phyloP scores from a whole-genome alignment of 805 yeast species.

The Cyberlindnera maritima region DNA sequence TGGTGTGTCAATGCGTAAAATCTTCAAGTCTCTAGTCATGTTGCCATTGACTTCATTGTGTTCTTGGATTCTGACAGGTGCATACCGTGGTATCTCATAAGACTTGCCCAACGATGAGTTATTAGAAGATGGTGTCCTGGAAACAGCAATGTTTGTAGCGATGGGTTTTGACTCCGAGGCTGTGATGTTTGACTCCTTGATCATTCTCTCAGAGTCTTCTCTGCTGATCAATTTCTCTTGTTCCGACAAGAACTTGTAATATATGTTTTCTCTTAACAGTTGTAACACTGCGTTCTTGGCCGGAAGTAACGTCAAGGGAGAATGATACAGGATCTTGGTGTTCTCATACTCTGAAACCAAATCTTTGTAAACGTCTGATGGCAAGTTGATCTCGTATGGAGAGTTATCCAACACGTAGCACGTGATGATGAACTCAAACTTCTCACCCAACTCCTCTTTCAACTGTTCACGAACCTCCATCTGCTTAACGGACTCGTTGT shows the following conservation, averaged over 20 bases:
- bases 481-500: constrained; percentile 18
- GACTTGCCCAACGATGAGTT: background rate
- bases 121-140: background rate
- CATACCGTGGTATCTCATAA: background rate
- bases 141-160: background rate
- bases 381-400: constrained; percentile 47
- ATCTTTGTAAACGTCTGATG: constrained; percentile 35
- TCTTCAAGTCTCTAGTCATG: constrained; percentile 1
- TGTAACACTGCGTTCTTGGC: constrained; percentile 33
- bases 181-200: background rate
- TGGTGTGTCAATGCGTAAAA: background rate
- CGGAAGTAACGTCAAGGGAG: constrained; percentile 30
- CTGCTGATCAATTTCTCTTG: constrained; percentile 19
- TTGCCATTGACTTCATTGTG: background rate
- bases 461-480: constrained; percentile 19
- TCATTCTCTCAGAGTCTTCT: constrained; percentile 5
- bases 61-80: background rate
- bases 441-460: constrained; percentile 25
- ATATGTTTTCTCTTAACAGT: constrained; percentile 32
- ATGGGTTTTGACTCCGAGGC: background rate
- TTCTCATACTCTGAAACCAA: constrained; percentile 28
- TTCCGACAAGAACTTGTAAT: constrained; percentile 28
- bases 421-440: constrained; percentile 39
- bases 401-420: constrained; percentile 42
- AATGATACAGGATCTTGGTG: constrained; percentile 30